Evolutionary conservation across 176 grass and related monocot species (phyloP), one percentile per base, ranked within the genome.

Genomic region (Tillandsia leiboldiana): DNA sequence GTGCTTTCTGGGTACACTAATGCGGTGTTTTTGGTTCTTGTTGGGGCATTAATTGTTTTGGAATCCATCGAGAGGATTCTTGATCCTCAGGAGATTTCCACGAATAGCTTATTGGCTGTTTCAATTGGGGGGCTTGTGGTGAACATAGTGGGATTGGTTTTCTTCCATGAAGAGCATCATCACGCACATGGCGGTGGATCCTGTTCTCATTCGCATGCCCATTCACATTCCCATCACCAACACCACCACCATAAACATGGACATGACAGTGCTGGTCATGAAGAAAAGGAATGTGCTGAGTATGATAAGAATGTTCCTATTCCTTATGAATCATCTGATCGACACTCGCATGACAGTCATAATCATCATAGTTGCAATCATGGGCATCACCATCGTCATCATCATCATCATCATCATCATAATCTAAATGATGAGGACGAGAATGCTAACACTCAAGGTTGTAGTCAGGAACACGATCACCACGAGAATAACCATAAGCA

Each of bases 161-260:
- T 97, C 74, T 97, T 97, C 76, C 94, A 97, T 54, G 94, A 97
- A 75, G 89, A 97, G 82, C 94, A 97, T 78, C 94, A 92, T 82
- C 89, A 97, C 85, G 89, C 84, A 0, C 94, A 97, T 83, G 93
- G 93, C 14, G 83, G 83, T 0, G 74, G 81, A 65, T 87, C 70
- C 22, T 97, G 94, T 73, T 92, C 89, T 62, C 94, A 97, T 77
- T 84, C 83, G 11, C 85, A 86, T 59, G 75, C 69, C 0, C 80
- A 77, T n/a, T 11, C 8, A 0, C 74, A 77, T 17, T 56, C 18
- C 11, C 33, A 68, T 20, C 65, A 77, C 53, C 15, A 68, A 11
- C 64, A 75, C 17, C 64, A 73, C 51, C 71, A 79, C 26, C 77
- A 47, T 69, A 61, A 67, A 26, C 74, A 77, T 69, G 12, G n/a